Percentiles rank a stretch among this genome's conserved stretches.
Conservation (phyloP, 352 stramenopile genomes). For the Phytophthora pini region DNA sequence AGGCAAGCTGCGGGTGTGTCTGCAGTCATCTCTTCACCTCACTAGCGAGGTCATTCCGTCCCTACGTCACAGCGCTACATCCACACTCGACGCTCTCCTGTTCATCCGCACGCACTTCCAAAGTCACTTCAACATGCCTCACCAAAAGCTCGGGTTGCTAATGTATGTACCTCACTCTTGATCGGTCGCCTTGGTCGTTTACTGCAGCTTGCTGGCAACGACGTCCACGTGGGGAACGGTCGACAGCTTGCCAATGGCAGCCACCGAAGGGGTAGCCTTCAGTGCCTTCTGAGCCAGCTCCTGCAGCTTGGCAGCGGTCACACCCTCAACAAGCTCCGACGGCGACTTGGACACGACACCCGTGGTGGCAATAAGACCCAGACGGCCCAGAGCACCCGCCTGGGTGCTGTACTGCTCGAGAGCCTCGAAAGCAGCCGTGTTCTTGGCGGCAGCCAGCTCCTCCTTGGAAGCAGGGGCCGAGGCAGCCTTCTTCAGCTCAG, state of each 20-base stretch:
- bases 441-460: constrained; percentile 82
- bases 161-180: constrained; percentile 47
- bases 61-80: constrained; percentile 21
- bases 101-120: constrained; percentile 24
- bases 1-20: constrained; percentile 22
- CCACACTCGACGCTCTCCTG: constrained; percentile 28
- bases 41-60: constrained; percentile 18
- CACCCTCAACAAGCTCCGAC: constrained; percentile 47
- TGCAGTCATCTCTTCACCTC: constrained; percentile 15
- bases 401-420: constrained; percentile 49
- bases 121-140: constrained; percentile 35
- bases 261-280: constrained; percentile 74
- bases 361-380: constrained; percentile 50
- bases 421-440: constrained; percentile 52
- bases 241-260: constrained; percentile 77
- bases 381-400: constrained; percentile 44
- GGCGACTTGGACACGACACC: constrained; percentile 49
- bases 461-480: constrained; percentile 62
- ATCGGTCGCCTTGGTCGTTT: constrained; percentile 42
- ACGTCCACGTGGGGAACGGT: constrained; percentile 76
- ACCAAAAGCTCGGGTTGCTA: constrained; percentile 33
- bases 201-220: constrained; percentile 81
- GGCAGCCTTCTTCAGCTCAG: constrained; percentile 81
- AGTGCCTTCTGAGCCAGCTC: constrained; percentile 80
- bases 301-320: constrained; percentile 75